Percentiles rank a stretch among this genome's conserved stretches.
Conservation (phyloP, 805 yeast species). For the Saccharomycopsis oosterbeekiorum region DNA sequence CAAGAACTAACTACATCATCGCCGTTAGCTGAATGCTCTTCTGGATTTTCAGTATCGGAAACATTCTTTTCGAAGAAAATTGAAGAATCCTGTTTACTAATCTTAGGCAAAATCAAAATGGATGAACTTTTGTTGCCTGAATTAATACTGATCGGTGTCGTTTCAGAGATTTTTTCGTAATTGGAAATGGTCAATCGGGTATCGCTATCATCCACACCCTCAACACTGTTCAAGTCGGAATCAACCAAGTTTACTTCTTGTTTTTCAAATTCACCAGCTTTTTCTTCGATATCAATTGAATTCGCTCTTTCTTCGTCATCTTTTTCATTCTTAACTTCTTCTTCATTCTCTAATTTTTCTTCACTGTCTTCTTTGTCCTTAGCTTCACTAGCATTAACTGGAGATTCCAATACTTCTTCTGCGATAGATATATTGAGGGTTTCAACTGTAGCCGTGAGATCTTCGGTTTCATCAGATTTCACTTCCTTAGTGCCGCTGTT, state of each 20-base stretch:
- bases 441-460: background rate
- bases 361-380: background rate
- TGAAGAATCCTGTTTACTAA: conserved; percentile 8
- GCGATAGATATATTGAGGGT: background rate
- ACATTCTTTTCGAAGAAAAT: background rate
- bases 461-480: background rate
- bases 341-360: background rate
- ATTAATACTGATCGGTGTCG: background rate
- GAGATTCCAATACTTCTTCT: background rate
- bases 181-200: background rate
- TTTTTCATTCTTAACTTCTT: background rate
- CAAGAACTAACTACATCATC: conserved; percentile 3
- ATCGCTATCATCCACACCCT: background rate
- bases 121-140: background rate
- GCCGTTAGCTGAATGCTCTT: background rate
- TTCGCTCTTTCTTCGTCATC: background rate
- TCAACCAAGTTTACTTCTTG: background rate
- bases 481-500: background rate
- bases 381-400: no score
- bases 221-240: background rate
- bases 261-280: background rate
- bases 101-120: conserved; percentile 8
- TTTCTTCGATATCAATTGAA: background rate
- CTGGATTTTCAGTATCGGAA: background rate
- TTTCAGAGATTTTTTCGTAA: background rate